phyloP scores from a whole-genome alignment of 495 filamentous ascomycete species.

The Trichoderma parareesei region DNA sequence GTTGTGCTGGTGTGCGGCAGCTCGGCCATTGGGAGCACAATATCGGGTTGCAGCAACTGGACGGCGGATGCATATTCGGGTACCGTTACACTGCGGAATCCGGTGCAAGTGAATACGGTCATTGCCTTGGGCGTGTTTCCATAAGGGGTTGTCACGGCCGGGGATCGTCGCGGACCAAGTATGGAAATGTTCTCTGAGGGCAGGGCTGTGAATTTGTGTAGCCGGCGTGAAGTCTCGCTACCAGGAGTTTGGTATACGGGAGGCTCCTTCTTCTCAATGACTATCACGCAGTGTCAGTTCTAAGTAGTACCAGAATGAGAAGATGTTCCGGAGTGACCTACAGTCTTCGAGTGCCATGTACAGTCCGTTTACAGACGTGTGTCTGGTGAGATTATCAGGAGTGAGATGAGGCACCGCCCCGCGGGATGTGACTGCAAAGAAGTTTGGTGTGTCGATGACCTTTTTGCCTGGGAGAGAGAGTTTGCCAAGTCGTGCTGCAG shows the following conservation, averaged over 20 bases:
- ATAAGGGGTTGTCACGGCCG: conserved; percentile 62
- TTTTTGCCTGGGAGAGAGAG: conserved; percentile 52
- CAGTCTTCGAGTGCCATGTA: conserved; percentile 92
- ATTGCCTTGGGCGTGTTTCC: conserved; percentile 67
- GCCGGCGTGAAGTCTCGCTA: conserved; percentile 36
- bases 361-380: conserved; percentile 56
- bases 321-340: conserved; percentile 36
- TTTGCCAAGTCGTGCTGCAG: conserved; percentile 49
- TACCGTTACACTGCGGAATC: conserved; percentile 62
- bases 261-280: conserved; percentile 58
- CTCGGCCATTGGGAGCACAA: conserved; percentile 72
- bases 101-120: conserved; percentile 72
- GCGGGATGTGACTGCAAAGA: conserved; percentile 68
- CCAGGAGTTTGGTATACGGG: conserved; percentile 33
- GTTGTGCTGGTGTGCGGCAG: conserved; percentile 46
- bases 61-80: conserved; percentile 58
- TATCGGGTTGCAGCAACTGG: conserved; percentile 63
- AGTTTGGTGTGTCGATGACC: conserved; percentile 70
- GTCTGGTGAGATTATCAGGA: conserved; percentile 66
- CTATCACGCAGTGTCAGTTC: conserved; percentile 36
- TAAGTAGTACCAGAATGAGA: not conserved
- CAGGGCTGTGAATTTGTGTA: conserved; percentile 66
- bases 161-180: conserved; percentile 70
- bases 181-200: conserved; percentile 50
- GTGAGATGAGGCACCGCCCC: conserved; percentile 80